Evolutionary conservation across 2,329 filamentous ascomycete genomes (phyloP).

Genomic region (Aspergillus chevalieri): DNA sequence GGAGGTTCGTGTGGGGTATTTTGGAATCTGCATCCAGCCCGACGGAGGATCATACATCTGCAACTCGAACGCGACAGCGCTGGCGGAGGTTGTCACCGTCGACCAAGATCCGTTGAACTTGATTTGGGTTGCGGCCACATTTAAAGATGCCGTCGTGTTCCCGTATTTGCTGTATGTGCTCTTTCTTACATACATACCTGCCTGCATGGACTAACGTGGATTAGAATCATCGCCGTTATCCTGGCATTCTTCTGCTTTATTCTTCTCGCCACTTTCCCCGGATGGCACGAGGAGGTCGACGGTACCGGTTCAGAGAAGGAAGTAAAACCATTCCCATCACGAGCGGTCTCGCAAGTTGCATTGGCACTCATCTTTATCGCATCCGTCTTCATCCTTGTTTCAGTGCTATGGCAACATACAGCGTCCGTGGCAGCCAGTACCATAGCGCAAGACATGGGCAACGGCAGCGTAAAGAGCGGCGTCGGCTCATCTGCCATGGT

Average conservation of each 20-base stretch:
- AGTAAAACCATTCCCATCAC: slow-evolving; percentile 88
- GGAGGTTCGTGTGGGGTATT: slow-evolving; percentile 92
- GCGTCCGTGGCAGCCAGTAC: slow-evolving; percentile 92
- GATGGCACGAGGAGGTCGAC: slow-evolving; percentile 91
- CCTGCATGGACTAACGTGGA: slow-evolving; percentile 5
- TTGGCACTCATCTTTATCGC: slow-evolving; percentile 81
- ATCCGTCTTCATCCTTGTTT: slow-evolving; percentile 60
- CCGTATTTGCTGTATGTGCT: slow-evolving; percentile 82
- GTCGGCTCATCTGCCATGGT: slow-evolving; percentile 96
- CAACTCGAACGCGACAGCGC: slow-evolving; percentile 90
- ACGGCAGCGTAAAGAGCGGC: slow-evolving; percentile 77
- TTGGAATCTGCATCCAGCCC: slow-evolving; percentile 92
- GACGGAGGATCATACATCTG: slow-evolving; percentile 89
- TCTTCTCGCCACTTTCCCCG: slow-evolving; percentile 90
- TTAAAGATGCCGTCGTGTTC: slow-evolving; percentile 98
- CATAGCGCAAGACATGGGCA: slow-evolving; percentile 86
- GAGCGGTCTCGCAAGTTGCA: slow-evolving; percentile 86
- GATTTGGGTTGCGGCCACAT: slow-evolving; percentile 93
- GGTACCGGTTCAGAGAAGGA: slow-evolving; percentile 75
- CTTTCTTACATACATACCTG: background rate
- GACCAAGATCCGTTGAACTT: slow-evolving; percentile 95
- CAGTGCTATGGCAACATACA: slow-evolving; percentile 65
- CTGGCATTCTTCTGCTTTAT: slow-evolving; percentile 95
- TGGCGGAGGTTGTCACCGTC: slow-evolving; percentile 80
- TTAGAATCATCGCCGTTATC: slow-evolving; percentile 90